phyloP scores from a whole-genome alignment of 2,329 filamentous ascomycete genomes.

The Triangularia verruculosa region DNA sequence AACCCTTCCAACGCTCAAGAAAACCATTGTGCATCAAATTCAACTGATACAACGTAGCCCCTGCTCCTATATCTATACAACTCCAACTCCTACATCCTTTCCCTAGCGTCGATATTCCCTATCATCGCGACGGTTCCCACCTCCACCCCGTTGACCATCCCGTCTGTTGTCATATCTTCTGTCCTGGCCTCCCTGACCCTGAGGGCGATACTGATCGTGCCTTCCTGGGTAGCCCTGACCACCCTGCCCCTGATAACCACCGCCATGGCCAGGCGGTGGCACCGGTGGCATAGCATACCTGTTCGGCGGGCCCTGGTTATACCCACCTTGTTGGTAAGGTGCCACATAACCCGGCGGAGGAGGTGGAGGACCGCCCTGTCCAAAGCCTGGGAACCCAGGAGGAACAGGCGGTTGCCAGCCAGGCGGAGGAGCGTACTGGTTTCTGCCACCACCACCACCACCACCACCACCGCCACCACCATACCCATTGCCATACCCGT shows the following conservation, averaged over 20 bases:
- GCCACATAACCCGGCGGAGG: conserved; percentile 32
- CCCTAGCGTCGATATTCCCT: conserved; percentile 20
- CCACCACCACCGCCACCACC: conserved; percentile 7
- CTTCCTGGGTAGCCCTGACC: neutral
- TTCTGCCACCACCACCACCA: too few relatives aligned
- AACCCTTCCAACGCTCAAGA: too few relatives aligned
- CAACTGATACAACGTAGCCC: neutral
- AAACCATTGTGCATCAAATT: neutral
- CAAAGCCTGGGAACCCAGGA: conserved; percentile 44
- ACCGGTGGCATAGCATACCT: neutral
- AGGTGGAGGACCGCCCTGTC: conserved; percentile 44
- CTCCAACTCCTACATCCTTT: neutral
- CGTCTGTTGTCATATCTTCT: conserved; percentile 19
- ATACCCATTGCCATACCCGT: conserved; percentile 20
- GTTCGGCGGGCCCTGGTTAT: conserved; percentile 10
- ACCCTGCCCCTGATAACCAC: neutral
- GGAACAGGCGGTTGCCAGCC: conserved; percentile 40
- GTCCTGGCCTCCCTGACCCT: conserved; percentile 1
- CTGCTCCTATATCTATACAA: neutral
- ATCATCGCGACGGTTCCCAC: conserved; percentile 19
- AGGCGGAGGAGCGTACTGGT: conserved; percentile 24
- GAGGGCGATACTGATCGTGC: neutral
- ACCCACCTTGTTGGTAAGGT: conserved; percentile 17
- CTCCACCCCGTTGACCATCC: conserved; percentile 10
- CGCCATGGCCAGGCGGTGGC: neutral